Conservation (phyloP, 371 early-diverging fungal genomes). For the Mortierella sp. region DNA sequence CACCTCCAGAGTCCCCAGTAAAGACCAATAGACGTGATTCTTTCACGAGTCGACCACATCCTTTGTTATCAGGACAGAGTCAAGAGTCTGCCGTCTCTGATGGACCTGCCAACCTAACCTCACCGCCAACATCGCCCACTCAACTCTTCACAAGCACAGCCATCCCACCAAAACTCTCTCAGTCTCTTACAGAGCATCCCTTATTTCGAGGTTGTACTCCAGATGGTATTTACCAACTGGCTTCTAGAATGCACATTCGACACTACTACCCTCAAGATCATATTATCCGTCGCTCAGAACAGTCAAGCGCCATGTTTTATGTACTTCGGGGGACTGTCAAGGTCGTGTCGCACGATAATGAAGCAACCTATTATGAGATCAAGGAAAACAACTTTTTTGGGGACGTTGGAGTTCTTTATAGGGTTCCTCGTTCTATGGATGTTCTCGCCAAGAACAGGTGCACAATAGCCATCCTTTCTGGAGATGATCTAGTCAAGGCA, state of each 20-base stretch:
- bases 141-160: constrained; percentile 9
- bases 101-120: constrained; percentile 17
- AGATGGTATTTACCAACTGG: constrained; percentile 34
- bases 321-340: constrained; percentile 84
- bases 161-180: constrained; percentile 44
- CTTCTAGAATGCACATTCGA: constrained; percentile 56
- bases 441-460: constrained; percentile 81
- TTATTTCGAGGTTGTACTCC: constrained; percentile 41
- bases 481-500: constrained; percentile 66
- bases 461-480: constrained; percentile 73
- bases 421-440: constrained; percentile 84
- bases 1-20: constrained; percentile 47
- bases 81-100: not conserved
- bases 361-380: constrained; percentile 80
- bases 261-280: constrained; percentile 56
- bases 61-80: constrained; percentile 4
- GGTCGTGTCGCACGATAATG: constrained; percentile 82
- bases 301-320: constrained; percentile 88
- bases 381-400: constrained; percentile 79
- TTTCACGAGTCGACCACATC: constrained; percentile 17
- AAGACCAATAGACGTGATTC: constrained; percentile 31
- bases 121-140: constrained; percentile 34
- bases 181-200: constrained; percentile 45
- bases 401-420: constrained; percentile 89
- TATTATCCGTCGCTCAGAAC: constrained; percentile 63